Conservation (phyloP, 768 basidiomycete genomes). For the Mycena capillaripes region DNA sequence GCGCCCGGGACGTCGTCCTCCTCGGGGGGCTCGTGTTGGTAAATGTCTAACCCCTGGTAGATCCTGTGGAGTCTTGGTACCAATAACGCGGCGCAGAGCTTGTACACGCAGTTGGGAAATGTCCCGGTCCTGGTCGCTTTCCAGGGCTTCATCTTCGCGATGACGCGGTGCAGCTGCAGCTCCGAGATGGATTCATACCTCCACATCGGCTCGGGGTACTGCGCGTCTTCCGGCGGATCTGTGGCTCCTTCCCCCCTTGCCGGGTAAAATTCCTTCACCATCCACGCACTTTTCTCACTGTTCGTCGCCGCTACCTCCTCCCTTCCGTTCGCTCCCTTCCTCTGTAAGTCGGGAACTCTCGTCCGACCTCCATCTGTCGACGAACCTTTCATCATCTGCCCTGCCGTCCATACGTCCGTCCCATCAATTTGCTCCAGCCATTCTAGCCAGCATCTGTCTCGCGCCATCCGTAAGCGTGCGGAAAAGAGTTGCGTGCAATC, state of each 20-base stretch:
- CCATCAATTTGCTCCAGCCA: neutral
- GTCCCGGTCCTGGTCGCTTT: neutral
- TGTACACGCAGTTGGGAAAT: neutral
- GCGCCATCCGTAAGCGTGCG: neutral
- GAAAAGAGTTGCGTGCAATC: neutral
- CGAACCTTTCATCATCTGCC: neutral
- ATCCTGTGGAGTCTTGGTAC: neutral
- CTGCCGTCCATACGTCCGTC: neutral
- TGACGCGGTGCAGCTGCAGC: neutral
- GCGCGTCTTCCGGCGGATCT: neutral
- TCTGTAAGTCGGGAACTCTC: neutral
- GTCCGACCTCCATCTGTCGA: neutral
- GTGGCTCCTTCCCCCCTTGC: neutral
- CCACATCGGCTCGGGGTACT: neutral
- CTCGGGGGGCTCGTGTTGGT: neutral
- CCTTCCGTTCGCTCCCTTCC: neutral
- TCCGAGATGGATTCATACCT: neutral
- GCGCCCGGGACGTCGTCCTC: too few species aligned
- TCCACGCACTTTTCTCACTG: neutral
- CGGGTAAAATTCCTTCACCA: neutral
- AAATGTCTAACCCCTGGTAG: neutral
- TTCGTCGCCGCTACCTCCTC: neutral
- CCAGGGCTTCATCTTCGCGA: neutral
- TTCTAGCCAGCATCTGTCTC: neutral
- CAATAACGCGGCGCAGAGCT: neutral